phyloP scores from a whole-genome alignment of 2,329 filamentous ascomycete genomes.

The Metarhizium robertsii region DNA sequence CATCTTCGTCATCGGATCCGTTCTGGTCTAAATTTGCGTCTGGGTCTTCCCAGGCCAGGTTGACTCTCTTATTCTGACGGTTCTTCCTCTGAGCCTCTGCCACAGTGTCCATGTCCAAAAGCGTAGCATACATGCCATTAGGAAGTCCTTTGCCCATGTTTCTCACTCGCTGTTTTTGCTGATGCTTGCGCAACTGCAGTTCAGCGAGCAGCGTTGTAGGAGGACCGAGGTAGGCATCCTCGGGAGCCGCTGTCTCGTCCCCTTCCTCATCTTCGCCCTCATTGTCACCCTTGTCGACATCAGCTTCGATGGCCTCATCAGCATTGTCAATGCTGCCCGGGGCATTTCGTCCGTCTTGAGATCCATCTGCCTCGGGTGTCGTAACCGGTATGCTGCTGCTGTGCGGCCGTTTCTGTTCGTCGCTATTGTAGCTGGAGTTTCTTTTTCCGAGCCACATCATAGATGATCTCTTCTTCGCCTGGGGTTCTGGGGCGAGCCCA shows the following conservation, averaged over 20 bases:
- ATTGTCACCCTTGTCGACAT: constrained; percentile 20
- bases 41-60: constrained; percentile 82
- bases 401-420: constrained; percentile 16
- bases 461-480: constrained; percentile 37
- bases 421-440: constrained; percentile 19
- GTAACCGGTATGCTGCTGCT: constrained; percentile 14
- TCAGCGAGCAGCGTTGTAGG: constrained; percentile 91
- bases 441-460: constrained; percentile 38
- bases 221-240: constrained; percentile 52
- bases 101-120: constrained; percentile 84
- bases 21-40: constrained; percentile 34
- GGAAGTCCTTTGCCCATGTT: constrained; percentile 52
- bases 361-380: constrained; percentile 9
- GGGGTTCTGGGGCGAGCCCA: constrained; percentile 13
- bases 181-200: constrained; percentile 80
- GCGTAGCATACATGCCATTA: constrained; percentile 80
- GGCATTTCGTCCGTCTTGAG: constrained; percentile 1
- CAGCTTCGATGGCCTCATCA: constrained; percentile 5
- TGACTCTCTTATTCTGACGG: constrained; percentile 65
- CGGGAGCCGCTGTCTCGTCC: constrained; percentile 36
- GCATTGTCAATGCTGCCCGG: constrained; percentile 4
- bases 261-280: constrained; percentile 33
- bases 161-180: constrained; percentile 68
- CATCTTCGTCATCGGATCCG: constrained; percentile 65
- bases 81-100: constrained; percentile 73